Percentiles rank a stretch among this genome's conserved stretches.
Evolutionary conservation across 2,329 filamentous ascomycete genomes (phyloP).

Genomic region (Teratosphaeria destructans): DNA sequence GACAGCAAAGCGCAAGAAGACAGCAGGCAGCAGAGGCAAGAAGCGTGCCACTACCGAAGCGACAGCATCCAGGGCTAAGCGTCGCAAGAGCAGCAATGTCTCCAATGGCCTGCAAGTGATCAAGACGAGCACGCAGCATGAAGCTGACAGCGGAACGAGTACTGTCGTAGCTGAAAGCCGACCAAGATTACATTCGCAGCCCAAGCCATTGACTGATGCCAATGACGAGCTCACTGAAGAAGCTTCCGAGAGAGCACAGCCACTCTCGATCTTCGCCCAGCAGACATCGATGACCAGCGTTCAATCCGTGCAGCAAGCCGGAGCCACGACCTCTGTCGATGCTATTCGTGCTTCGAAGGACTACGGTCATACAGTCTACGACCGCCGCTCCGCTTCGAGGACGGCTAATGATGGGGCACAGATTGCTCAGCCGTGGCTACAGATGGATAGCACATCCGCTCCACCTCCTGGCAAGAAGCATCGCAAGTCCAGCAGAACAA

Average conservation of each 20-base stretch:
- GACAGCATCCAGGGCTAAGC: slow-evolving; percentile 2
- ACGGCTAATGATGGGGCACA: neutral
- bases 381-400: neutral
- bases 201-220: neutral
- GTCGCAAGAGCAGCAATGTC: slow-evolving; percentile 6
- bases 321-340: slow-evolving; percentile 2
- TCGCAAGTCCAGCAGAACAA: neutral
- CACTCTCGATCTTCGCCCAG: neutral
- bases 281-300: slow-evolving; percentile 3
- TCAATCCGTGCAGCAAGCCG: neutral
- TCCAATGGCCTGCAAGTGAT: slow-evolving; percentile 3
- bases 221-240: neutral
- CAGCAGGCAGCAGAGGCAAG: slow-evolving; percentile 1
- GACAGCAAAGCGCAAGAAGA: slow-evolving; percentile 3
- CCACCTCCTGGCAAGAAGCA: neutral
- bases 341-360: neutral
- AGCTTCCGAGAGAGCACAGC: neutral
- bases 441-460: neutral
- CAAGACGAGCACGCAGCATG: neutral
- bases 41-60: slow-evolving; percentile 4
- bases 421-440: neutral
- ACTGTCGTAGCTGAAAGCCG: neutral
- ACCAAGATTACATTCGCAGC: neutral
- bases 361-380: neutral
- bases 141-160: neutral